These are phyloP conservation scores for Salix caprea DNA, from an alignment of 345 rosid species.

Conservation along the genomic window DNA sequence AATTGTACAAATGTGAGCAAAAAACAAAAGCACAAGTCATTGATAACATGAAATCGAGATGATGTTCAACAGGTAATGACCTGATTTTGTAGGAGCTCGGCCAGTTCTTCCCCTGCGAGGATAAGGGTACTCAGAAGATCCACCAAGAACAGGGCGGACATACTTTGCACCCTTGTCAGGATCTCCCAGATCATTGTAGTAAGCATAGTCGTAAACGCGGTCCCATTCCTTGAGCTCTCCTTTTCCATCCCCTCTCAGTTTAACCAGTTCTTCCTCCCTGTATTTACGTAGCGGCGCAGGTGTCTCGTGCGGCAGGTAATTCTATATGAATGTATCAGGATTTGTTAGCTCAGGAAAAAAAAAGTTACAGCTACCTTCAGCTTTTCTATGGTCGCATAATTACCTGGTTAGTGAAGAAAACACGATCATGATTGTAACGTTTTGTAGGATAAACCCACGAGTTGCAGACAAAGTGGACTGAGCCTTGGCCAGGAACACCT, in stretches of 20 bases:
- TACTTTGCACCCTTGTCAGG: constrained; percentile 32
- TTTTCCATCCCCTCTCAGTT: constrained; percentile 37
- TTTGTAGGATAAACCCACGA: constrained; percentile 45
- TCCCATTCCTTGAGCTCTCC: constrained; percentile 42
- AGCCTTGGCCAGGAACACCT: constrained; percentile 39
- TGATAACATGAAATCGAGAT: neutral
- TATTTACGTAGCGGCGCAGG: constrained; percentile 33
- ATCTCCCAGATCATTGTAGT: constrained; percentile 42
- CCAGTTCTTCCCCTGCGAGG: constrained; percentile 52
- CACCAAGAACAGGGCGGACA: constrained; percentile 44
- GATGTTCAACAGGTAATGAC: neutral
- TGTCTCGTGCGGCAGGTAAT: constrained; percentile 37
- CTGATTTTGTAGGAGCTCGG: constrained; percentile 30
- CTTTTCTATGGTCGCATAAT: neutral
- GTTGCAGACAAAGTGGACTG: constrained; percentile 46
- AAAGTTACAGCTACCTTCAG: neutral
- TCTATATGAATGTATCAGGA: constrained; percentile 6
- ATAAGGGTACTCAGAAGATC: constrained; percentile 38
- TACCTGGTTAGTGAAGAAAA: constrained; percentile 46
- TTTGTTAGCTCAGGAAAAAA: neutral
- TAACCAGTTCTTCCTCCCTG: constrained; percentile 37
- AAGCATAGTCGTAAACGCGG: constrained; percentile 44
- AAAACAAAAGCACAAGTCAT: neutral
- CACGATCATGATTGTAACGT: constrained; percentile 26
- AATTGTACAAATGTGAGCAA: neutral